Conservation (phyloP, 1,284 basidiomycete genomes). For the Cutaneotrichosporon spelunceum region DNA sequence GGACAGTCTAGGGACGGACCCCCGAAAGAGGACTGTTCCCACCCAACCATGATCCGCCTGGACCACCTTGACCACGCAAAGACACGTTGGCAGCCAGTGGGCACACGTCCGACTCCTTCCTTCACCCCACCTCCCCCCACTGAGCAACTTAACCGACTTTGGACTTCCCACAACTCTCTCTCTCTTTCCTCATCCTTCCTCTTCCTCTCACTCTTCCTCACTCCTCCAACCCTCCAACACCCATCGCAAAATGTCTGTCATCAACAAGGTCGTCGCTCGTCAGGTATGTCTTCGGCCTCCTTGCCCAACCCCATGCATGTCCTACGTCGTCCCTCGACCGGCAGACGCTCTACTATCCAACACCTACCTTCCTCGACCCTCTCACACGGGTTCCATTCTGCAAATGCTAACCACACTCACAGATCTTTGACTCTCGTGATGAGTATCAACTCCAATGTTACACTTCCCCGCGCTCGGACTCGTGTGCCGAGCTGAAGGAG, state of each 20-base stretch:
- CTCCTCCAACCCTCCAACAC: slow-evolving; percentile 5
- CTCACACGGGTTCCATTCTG: not conserved
- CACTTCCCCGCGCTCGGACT: not conserved
- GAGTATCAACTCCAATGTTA: slow-evolving; percentile 28
- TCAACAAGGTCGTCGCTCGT: slow-evolving; percentile 76
- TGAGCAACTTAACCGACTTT: not conserved
- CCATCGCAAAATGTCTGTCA: slow-evolving; percentile 64
- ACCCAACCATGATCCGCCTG: not conserved
- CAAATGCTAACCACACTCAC: slow-evolving; percentile 20
- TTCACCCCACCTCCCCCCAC: not conserved
- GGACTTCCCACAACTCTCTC: not conserved
- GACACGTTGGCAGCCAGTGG: not conserved
- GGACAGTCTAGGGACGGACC: not conserved
- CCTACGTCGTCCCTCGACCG: not conserved
- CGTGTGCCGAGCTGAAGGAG: not conserved
- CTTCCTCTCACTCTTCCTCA: slow-evolving; percentile 10
- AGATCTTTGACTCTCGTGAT: slow-evolving; percentile 97
- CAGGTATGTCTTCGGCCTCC: slow-evolving; percentile 67
- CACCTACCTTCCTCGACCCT: not conserved
- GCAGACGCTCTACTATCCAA: not conserved
- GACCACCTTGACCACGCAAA: no score
- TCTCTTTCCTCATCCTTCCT: slow-evolving; percentile 8
- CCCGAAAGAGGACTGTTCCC: not conserved
- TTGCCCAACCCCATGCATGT: not conserved
- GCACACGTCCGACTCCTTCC: not conserved